Base-by-base conservation (phyloP, 202 grass and related monocot genomes). In the Digitaria exilis region DNA sequence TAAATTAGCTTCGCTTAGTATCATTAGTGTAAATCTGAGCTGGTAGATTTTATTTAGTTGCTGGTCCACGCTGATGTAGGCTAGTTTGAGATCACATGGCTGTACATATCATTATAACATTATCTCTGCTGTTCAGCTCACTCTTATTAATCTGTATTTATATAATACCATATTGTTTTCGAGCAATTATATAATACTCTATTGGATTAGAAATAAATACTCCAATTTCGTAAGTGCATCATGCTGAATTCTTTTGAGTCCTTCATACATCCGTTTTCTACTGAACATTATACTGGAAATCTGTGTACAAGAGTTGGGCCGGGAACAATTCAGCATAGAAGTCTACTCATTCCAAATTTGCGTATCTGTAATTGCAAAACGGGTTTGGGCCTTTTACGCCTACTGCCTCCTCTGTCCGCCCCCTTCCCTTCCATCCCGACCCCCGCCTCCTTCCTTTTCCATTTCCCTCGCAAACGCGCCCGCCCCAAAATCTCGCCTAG, bases 381-480 rank as follows among this genome's bases (percentile, higher is more conserved):
- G 83, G 42, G 39, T 11, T 85, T 31, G 17, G 1, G 10, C 3
- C 2, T 1, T 70, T 77, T 69, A 69, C 52, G 64, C 42, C 52
- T 78, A 64, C 61, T 16, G 17, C 1, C 9, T 14, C 29, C 18
- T 31, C 18, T 6, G 9, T 22, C 10, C 1, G 5, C 9, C 24
- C 10, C 58, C 34, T 45, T 45, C 14, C 43, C 7, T 21, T 30
- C 29, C 29, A 22, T 35, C 14, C 14, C 29, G 52, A 16, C 25
- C 71, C 71, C 2, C 28, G 24, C 7, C 4, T n/a, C 32, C 22
- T 32, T 43, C 42, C 4, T 6, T 71, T 65, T 82, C 57, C 78
- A 49, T 82, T 83, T 86, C 79, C 83, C 79, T 86, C 88, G 49
- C 71, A 77, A 57, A 84, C 69, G 18, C 63, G 9, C 32, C 51